Base-by-base conservation (phyloP, 1,284 basidiomycete species). In the Fomitopsis betulina region DNA sequence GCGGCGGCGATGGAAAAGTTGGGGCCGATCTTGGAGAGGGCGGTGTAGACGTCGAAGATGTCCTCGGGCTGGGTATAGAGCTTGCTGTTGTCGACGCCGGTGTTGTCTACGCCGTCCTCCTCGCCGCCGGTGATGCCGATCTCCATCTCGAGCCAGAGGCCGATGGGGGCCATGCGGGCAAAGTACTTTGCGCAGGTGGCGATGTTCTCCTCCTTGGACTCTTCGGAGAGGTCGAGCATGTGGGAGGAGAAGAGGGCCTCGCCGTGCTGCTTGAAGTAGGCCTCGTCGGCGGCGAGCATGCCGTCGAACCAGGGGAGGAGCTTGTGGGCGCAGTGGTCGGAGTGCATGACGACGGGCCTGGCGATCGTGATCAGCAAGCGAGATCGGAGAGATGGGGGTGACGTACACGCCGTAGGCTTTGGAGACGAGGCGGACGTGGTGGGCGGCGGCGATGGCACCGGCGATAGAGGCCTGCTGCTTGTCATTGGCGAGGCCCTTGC, bases 61-160 rank as follows among this genome's bases (percentile, higher is more conserved):
- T 99, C 96, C 73, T 96, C 92, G 58, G 97, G 96, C 77, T 99
- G 96, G 51, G 97, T 99, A 85, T 99, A 99, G 67, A 99, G 83
- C 57, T 86, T 83, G 49, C 89, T 80, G 79, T 98, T 99, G 80
- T 99, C 97, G 66, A 96, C 95, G 58, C 82, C 85, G 63, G 94
- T 89, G 83, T 97, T 96, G 78, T 97, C 94, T 56, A 99, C 96
- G 74, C 96, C 96, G 72, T 99, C 96, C 78, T 99, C 96, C 77
- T 99, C 96, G 72, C 96, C 96, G 75, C 96, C 97, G 60, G 97
- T 99, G 79, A 99, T 99, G 72, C 97, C 97, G 73, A 99, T 99
- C 80, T 99, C 97, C 97, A 99, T 99, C 85, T 99, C 97, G 76
- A 99, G 94, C 95, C 95, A 99, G 69, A 94, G 80, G 63, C 91